Conservation (phyloP, 2,329 filamentous ascomycete species). For the Canariomyces notabilis region DNA sequence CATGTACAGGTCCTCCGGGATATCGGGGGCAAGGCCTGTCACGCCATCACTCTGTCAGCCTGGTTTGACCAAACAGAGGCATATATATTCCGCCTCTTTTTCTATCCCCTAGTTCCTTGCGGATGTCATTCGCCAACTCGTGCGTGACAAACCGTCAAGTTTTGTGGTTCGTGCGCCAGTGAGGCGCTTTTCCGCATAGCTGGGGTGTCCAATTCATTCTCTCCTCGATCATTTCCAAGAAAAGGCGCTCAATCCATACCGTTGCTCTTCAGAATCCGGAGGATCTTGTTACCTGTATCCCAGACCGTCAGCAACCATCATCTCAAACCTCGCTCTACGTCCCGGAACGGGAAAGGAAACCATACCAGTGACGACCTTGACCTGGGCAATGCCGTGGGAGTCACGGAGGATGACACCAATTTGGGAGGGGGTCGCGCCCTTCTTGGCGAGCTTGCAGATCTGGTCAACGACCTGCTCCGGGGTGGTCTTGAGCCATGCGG, state of each 20-base stretch:
- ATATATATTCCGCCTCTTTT: conserved; percentile 28
- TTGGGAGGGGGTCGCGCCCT: conserved; percentile 97
- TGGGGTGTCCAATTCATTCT: conserved; percentile 23
- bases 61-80: conserved; percentile 81
- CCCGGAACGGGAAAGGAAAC: conserved; percentile 16
- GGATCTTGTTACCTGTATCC: conserved; percentile 89
- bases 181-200: conserved; percentile 7
- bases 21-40: conserved; percentile 95
- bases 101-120: background rate
- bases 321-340: background rate
- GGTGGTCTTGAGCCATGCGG: conserved; percentile 97
- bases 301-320: conserved; percentile 36
- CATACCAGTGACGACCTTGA: conserved; percentile 95
- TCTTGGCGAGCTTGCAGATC: conserved; percentile 98
- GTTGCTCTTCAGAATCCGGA: conserved; percentile 95
- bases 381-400: conserved; percentile 95
- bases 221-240: conserved; percentile 17
- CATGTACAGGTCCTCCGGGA: conserved; percentile 98
- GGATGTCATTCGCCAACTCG: conserved; percentile 1
- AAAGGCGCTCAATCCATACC: conserved; percentile 64
- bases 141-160: background rate
- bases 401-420: conserved; percentile 99
- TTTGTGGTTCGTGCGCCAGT: background rate
- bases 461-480: conserved; percentile 98
- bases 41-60: conserved; percentile 86